phyloP scores from a whole-genome alignment of 1,284 basidiomycete genomes.

The Anthracocystis walkeri region DNA sequence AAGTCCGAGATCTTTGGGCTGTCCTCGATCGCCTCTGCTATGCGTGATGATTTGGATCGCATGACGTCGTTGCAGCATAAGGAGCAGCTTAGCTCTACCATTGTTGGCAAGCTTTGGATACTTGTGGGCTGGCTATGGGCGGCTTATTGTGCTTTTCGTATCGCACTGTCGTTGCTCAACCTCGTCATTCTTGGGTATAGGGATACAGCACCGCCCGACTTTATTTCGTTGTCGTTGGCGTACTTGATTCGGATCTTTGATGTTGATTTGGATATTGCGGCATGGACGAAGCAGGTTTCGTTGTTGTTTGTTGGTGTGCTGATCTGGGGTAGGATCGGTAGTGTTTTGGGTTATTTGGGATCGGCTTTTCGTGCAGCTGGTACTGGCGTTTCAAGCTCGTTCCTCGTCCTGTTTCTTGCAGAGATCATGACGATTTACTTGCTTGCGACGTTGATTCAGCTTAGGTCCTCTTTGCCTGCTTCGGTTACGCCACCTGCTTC shows the following conservation, averaged over 20 bases:
- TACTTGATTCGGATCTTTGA: conserved; percentile 66
- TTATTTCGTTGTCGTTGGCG: conserved; percentile 67
- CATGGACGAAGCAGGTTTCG: conserved; percentile 69
- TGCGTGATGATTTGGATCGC: conserved; percentile 68
- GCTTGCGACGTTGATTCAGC: conserved; percentile 71
- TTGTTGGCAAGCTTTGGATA: conserved; percentile 66
- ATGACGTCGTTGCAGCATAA: conserved; percentile 66
- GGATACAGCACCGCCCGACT: conserved; percentile 66
- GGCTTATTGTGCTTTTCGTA: conserved; percentile 69
- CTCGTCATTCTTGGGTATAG: conserved; percentile 47
- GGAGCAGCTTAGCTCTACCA: conserved; percentile 65
- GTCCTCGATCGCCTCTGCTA: conserved; percentile 69
- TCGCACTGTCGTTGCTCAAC: conserved; percentile 48
- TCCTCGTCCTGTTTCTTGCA: conserved; percentile 71
- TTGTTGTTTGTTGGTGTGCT: conserved; percentile 70
- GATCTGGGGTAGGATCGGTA: conserved; percentile 70
- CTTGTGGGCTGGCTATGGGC: conserved; percentile 68
- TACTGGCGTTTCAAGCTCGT: conserved; percentile 69
- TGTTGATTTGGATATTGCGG: conserved; percentile 69
- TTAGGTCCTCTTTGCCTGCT: conserved; percentile 65
- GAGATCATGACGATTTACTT: conserved; percentile 71
- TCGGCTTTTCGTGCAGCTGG: conserved; percentile 69
- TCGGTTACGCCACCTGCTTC: conserved; percentile 15
- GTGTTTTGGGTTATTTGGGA: conserved; percentile 69
- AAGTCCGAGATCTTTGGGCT: conserved; percentile 70